Evolutionary conservation across 2,329 filamentous ascomycete genomes (phyloP).

Genomic region (Didymella exigua): DNA sequence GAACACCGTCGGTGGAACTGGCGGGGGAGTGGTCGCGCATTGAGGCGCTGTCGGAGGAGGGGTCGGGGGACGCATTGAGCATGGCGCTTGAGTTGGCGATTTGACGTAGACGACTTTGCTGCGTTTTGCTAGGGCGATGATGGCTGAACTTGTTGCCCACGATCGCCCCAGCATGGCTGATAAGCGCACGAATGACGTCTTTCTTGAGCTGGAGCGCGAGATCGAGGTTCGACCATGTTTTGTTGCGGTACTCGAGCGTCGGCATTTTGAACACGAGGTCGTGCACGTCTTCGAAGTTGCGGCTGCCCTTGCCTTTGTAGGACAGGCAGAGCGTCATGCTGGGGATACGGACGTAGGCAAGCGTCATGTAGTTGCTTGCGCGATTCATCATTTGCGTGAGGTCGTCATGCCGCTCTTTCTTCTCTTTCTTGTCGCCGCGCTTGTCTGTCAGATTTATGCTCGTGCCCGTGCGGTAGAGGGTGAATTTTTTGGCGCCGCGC

Average conservation of each 20-base stretch:
- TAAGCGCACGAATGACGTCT: conserved; percentile 89
- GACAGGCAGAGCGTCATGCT: conserved; percentile 94
- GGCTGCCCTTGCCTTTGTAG: conserved; percentile 94
- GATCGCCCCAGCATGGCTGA: conserved; percentile 94
- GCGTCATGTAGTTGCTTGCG: conserved; percentile 96
- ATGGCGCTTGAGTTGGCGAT: conserved; percentile 79
- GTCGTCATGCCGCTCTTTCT: conserved; percentile 76
- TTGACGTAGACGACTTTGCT: conserved; percentile 79
- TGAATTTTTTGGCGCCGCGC: conserved; percentile 47
- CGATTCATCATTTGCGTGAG: conserved; percentile 95
- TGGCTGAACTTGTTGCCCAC: conserved; percentile 96
- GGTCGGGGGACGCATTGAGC: conserved; percentile 48
- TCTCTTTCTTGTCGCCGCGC: conserved; percentile 51
- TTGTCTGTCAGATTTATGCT: conserved; percentile 50
- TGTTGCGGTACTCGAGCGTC: conserved; percentile 94
- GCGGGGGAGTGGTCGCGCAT: conserved; percentile 42
- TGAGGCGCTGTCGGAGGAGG: conserved; percentile 40
- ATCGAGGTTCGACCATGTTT: conserved; percentile 98
- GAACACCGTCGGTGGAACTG: conserved; percentile 33
- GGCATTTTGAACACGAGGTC: conserved; percentile 97
- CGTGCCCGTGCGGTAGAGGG: conserved; percentile 48
- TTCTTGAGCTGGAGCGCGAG: conserved; percentile 91
- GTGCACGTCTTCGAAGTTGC: conserved; percentile 95
- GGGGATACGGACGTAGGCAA: conserved; percentile 92
- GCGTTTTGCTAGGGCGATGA: conserved; percentile 79